Conservation (phyloP, 805 yeast genomes). For the Barnettozyma vustinii region DNA sequence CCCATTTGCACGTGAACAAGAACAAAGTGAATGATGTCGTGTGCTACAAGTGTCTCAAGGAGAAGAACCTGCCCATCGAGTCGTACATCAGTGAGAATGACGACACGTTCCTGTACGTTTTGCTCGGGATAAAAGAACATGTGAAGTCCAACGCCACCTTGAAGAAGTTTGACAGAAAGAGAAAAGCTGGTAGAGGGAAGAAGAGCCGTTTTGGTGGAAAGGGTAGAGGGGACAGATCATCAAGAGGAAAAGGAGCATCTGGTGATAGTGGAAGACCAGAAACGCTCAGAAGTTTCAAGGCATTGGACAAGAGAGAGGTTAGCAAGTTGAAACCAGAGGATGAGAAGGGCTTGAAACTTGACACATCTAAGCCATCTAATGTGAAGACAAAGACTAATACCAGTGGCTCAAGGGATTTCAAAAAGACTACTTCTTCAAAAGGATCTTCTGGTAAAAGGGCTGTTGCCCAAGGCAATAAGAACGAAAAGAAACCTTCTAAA, state of each 20-base stretch:
- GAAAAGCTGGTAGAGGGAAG: constrained; percentile 34
- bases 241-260: constrained; percentile 11
- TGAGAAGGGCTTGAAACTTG: constrained; percentile 9
- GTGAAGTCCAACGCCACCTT: constrained; percentile 8
- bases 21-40: constrained; percentile 26
- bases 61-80: constrained; percentile 9
- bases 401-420: not conserved
- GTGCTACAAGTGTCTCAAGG: constrained; percentile 40
- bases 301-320: constrained; percentile 24
- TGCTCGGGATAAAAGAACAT: constrained; percentile 43
- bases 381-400: not conserved
- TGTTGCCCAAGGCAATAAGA: not conserved
- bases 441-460: not conserved
- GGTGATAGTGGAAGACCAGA: constrained; percentile 22
- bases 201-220: constrained; percentile 14
- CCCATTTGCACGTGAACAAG: constrained; percentile 33
- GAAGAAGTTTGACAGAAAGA: constrained; percentile 21
- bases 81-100: constrained; percentile 39
- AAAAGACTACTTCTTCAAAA: not conserved
- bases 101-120: constrained; percentile 40
- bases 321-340: constrained; percentile 18
- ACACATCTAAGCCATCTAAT: not conserved
- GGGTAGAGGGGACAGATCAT: constrained; percentile 14
- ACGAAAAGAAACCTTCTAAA: not conserved
- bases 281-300: constrained; percentile 35